Evolutionary conservation across 2,329 filamentous ascomycete species (phyloP).

Genomic region (Penicillium sp.): DNA sequence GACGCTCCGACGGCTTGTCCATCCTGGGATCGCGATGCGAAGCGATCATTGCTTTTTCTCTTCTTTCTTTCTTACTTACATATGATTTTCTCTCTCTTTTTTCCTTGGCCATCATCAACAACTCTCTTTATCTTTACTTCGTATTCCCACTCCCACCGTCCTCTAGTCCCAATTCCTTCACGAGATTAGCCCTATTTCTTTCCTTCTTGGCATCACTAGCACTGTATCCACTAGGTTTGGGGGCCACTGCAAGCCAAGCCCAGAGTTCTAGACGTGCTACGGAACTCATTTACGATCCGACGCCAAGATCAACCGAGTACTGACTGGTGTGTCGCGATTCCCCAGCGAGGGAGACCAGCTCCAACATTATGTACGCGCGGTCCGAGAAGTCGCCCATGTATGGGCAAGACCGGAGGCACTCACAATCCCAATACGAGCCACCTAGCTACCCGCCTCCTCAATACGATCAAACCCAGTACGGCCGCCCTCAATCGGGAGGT

Average conservation of each 20-base stretch:
- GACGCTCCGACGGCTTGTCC: background rate
- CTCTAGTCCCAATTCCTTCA: background rate
- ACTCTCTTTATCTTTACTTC: background rate
- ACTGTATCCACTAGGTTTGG: background rate
- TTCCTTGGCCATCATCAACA: background rate
- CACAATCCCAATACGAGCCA: background rate
- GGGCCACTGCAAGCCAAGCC: background rate
- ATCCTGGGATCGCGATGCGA: background rate
- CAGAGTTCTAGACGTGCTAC: background rate
- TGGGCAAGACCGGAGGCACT: background rate
- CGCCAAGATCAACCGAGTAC: background rate
- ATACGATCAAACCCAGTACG: background rate
- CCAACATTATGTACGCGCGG: background rate
- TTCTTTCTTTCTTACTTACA: background rate
- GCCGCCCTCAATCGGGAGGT: background rate
- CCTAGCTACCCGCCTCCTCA: background rate
- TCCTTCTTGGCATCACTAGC: background rate
- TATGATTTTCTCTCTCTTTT: background rate
- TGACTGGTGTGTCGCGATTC: background rate
- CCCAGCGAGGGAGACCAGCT: too few relatives aligned
- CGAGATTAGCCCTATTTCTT: background rate
- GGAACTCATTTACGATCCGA: background rate
- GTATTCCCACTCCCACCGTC: background rate
- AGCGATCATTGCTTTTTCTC: background rate
- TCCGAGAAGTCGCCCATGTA: background rate